Base-by-base conservation (phyloP, 208 protist species). In the Leishmania gerbilli region DNA sequence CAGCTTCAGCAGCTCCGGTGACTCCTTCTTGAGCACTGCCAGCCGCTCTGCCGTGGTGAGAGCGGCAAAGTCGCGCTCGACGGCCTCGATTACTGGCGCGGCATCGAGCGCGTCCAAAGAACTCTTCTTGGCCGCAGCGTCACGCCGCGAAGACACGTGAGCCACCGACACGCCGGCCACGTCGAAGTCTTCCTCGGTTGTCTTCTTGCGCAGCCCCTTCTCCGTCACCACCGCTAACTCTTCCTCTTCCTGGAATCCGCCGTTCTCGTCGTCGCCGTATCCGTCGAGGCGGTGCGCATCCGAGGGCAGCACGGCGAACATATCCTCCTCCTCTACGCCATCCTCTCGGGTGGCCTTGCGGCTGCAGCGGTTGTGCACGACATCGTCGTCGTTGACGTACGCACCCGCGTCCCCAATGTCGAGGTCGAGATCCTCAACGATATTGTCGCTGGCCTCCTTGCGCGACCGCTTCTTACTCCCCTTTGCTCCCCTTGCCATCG, bases 1-100 rank as follows among this genome's bases (percentile, higher is more conserved):
- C 85, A 98, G 93, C 80, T 96, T 93, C n/a, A 97, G 85, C 82
- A 98, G 84, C 88, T 97, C 91, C 56, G 96, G 95, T 60, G 95
- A 97, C 84, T 99, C 97, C 80, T 96, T 96, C 81, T 92, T 90
- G 45, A 99, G 84, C 74, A 98, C 90, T 45, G 89, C 84, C 79
- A 98, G 79, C n/a, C 95, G 90, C 80, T 99, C 93, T 67, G 90
- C 90, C 40, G 89, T 94, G 9, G 95, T 91, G 47, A 98, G 90
- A 37, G 92, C 84, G 11, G 91, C 92, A 76, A 98, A 96, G 84
- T 98, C 90, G 49, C 97, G 90, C 88, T 98, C 91, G 45, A 99
- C 90, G 17, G 89, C 87, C 82, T 98, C 95, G 81, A 98, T 93
- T 49, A 94, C 89, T 15, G 90, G 89, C 13, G 86, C 82, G 45